Evolutionary conservation across 331 rosid species (phyloP), one percentile per base, ranked within the genome.

Genomic region (Malus hybrid): DNA sequence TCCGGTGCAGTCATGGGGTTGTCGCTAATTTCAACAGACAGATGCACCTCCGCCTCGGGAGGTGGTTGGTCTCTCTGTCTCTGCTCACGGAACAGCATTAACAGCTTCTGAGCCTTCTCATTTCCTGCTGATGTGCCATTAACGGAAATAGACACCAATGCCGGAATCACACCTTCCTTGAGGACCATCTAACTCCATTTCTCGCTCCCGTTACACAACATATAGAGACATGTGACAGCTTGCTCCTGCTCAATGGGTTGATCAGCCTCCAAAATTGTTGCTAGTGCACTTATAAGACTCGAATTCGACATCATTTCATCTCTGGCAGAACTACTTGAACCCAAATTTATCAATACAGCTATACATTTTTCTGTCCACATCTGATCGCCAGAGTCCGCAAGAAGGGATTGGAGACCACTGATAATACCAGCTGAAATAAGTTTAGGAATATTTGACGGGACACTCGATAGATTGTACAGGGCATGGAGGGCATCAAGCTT

Each of bases 81-180:
- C 80, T 90, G 96, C 84, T 94, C 96, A 64, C 96, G 82, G 39
- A 94, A 94, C 79, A 91, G 79, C 90, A 90, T 86, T 80, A 94
- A 79, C 48, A 94, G 96, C 72, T 89, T 94, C 78, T 87, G 96
- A 59, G 99, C 87, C 62, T 94, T 88, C 54, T 87, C 93, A 83
- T 81, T 94, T 22, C 92, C 99, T 80, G 97, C 86, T 10, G 90
- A 68, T 29, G 95, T 90, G 31, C 99, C 99, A 73, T 94, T 94
- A 24, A 92, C 97, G 0, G 99, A 85, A 57, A 94, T 82, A 0
- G 96, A 88, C 72, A 94, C 96, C 87, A 94, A 76, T 39, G 90
- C 87, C 55, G 99, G 99, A 46, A 94, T 94, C 65, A 90, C 96
- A 42, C 99, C 99, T 88, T 94, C 99, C 79, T 90, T 91, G 57